Percentiles rank a stretch among this genome's conserved stretches.
phyloP scores from a whole-genome alignment of 1,139 yeast genomes.

The Sugiyamaella neomexicana region DNA sequence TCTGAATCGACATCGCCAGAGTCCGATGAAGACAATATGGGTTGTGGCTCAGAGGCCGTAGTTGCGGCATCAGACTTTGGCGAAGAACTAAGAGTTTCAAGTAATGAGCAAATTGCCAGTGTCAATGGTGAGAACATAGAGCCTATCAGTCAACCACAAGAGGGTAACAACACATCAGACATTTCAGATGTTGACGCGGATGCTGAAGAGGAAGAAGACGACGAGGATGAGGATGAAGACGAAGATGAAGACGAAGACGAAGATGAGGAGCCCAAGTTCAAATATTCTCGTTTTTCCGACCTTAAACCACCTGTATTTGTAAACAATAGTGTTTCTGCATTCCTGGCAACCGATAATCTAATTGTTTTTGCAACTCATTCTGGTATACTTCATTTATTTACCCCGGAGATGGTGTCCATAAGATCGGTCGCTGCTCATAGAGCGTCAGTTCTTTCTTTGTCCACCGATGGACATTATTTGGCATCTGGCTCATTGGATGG shows the following conservation, averaged over 20 bases:
- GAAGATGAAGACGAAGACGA: constrained; percentile 53
- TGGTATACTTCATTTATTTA: constrained; percentile 72
- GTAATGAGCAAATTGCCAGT: too few species aligned
- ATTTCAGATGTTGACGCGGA: constrained; percentile 18
- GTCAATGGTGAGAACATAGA: background rate
- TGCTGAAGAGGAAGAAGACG: constrained; percentile 35
- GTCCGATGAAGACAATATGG: background rate
- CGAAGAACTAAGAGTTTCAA: too few species aligned
- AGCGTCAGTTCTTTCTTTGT: constrained; percentile 70
- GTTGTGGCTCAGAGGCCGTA: too few species aligned
- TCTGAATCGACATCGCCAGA: too few species aligned
- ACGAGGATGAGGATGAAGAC: too few species aligned
- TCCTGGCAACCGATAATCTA: constrained; percentile 56
- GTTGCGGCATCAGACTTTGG: too few species aligned
- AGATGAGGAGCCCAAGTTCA: constrained; percentile 70
- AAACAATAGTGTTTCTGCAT: constrained; percentile 75
- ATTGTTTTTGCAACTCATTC: constrained; percentile 88
- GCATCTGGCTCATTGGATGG: constrained; percentile 95
- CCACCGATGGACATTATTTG: constrained; percentile 68
- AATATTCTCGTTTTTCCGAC: constrained; percentile 65
- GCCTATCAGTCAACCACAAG: too few species aligned
- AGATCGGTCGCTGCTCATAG: constrained; percentile 81
- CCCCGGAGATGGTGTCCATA: constrained; percentile 56
- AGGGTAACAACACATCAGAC: constrained; percentile 19
- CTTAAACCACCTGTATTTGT: constrained; percentile 68